These are phyloP conservation scores for Nitzschia sp. DNA, from an alignment of 108 stramenopile species.

Conservation along the genomic window DNA sequence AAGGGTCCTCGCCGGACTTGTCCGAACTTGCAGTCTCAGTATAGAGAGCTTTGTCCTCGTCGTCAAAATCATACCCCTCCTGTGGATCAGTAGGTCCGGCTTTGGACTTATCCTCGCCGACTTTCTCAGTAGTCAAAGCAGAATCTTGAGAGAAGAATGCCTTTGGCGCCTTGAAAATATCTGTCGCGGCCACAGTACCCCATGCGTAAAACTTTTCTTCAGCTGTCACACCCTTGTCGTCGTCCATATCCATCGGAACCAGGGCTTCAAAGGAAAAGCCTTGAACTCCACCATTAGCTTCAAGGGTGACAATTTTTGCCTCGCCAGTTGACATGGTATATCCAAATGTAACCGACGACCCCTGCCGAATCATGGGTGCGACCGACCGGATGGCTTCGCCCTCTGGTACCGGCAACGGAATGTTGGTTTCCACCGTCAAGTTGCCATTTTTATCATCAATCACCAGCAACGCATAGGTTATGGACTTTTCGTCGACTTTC, in stretches of 20 bases:
- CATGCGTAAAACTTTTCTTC: constrained; percentile 53
- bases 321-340: constrained; percentile 62
- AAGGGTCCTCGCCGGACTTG: neutral
- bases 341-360: constrained; percentile 39
- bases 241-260: constrained; percentile 42
- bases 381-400: constrained; percentile 25
- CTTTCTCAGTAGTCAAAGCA: neutral
- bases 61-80: constrained; percentile 31
- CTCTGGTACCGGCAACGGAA: constrained; percentile 19
- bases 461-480: constrained; percentile 20
- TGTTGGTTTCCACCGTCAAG: constrained; percentile 13
- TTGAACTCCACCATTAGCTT: constrained; percentile 23
- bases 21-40: neutral
- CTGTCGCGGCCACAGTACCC: constrained; percentile 55
- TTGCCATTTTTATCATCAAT: constrained; percentile 6
- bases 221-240: constrained; percentile 27
- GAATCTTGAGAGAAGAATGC: constrained; percentile 24
- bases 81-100: neutral
- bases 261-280: constrained; percentile 26
- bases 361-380: constrained; percentile 10
- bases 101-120: neutral
- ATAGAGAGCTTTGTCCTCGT: constrained; percentile 51
- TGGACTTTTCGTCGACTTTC: constrained; percentile 19
- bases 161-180: constrained; percentile 48
- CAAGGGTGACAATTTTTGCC: constrained; percentile 36